Evolutionary conservation across 768 basidiomycete genomes (phyloP), one percentile per base, ranked within the genome.

Genomic region (Xerocomellus chrysenteron): DNA sequence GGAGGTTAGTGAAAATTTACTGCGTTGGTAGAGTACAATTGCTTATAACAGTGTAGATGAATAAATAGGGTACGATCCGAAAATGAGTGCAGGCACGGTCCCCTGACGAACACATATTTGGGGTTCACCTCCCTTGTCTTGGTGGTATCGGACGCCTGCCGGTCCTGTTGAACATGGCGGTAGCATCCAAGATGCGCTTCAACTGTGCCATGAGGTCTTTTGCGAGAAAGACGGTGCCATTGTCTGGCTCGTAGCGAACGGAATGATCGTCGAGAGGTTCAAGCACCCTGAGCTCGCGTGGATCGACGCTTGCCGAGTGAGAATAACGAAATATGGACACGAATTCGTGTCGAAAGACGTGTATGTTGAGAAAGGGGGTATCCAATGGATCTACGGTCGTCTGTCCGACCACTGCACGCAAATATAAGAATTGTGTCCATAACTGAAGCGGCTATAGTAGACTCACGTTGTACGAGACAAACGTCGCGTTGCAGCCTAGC

Each of bases 301-400:
- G 67, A 35, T 62, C 64, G 0, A 73, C 48, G 19, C 82, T 77
- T 2, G 76, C 60, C 13, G 82, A 80, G 57, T 85, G 80, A 1
- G 71, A 71, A 54, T 82, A 79, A 39, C 84, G 82, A 62, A 86
- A 86, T 50, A 86, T 86, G 60, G 81, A 80, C 67, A 81, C 80
- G 59, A 85, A 84, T 68, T 86, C 84, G 64, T 86, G 83, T 17
- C 65, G 61, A 55, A 73, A 73, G 49, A 73, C 40, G 32, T 66
- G 58, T 1, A 73, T 50, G 33, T 66, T 62, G 21, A 71, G 51
- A n/a, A 55, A 26, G 11, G 59, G 52, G 2, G 59, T 48, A 2
- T 57, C 55, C 4, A 58, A 63, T 4, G 59, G 14, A 41, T 67
- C 64, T 8, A 50, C 26, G 28, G 41, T 30, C 7, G 69, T 52